A percentile compares a stretch with the other conserved stretches of the same genome.
Conservation (phyloP, 345 rosid species). For the Atalantia buxifolia region DNA sequence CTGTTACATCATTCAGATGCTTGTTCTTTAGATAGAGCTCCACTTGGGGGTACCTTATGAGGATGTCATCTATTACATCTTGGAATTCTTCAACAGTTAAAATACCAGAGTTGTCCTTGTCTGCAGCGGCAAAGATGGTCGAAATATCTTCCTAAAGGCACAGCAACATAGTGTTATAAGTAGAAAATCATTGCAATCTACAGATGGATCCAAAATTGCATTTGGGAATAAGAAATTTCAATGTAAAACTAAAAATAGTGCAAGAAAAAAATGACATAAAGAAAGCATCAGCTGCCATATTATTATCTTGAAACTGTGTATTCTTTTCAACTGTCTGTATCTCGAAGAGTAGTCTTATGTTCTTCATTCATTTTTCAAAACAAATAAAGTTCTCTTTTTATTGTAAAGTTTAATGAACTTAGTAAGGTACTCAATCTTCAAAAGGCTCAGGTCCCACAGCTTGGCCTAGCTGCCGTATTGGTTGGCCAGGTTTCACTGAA, state of each 20-base stretch:
- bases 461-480: not conserved
- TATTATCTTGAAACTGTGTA: not conserved
- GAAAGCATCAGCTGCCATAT: not conserved
- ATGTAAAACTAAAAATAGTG: not conserved
- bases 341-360: not conserved
- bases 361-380: not conserved
- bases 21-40: conserved; percentile 65
- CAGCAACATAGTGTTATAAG: not conserved
- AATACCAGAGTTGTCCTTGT: conserved; percentile 77
- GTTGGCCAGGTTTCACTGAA: not conserved
- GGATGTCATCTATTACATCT: conserved; percentile 76
- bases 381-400: not conserved
- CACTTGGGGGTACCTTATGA: conserved; percentile 80
- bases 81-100: conserved; percentile 63
- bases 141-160: conserved; percentile 65
- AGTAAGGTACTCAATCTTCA: not conserved
- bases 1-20: conserved; percentile 49
- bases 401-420: not conserved
- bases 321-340: not conserved
- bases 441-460: not conserved
- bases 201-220: not conserved
- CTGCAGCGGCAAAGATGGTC: conserved; percentile 77
- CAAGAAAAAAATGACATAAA: not conserved
- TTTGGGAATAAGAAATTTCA: not conserved
- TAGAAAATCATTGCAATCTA: not conserved